A percentile compares a stretch with the other conserved stretches of the same genome.
phyloP scores from a whole-genome alignment of 192 early-diverging fungal species.

The Spinellus fusiger region DNA sequence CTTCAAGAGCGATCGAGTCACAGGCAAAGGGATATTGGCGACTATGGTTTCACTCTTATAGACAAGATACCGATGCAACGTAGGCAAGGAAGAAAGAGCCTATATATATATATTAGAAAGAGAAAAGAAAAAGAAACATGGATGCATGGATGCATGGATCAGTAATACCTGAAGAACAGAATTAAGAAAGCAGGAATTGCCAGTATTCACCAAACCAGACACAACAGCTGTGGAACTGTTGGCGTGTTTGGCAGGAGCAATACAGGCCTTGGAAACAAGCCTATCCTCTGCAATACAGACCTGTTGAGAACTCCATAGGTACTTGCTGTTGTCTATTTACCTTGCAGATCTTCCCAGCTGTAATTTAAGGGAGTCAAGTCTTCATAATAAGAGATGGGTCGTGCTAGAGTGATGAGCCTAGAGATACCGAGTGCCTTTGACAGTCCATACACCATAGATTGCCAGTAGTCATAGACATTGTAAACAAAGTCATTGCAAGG shows the following conservation, averaged over 20 bases:
- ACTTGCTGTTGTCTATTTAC: not conserved
- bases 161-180: conserved; percentile 72
- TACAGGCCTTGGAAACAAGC: not conserved
- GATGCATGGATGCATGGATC: not conserved
- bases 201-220: conserved; percentile 74
- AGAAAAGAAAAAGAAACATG: not conserved
- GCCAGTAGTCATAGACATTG: not conserved
- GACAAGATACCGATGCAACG: conserved; percentile 1
- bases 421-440: not conserved
- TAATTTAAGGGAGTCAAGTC: not conserved
- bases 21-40: not conserved
- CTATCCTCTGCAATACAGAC: not conserved
- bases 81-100: conserved; percentile 15
- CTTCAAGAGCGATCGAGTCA: conserved; percentile 13
- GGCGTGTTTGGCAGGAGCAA: not conserved
- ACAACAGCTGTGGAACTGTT: not conserved
- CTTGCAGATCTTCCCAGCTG: not conserved
- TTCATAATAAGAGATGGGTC: not conserved
- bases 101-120: not conserved
- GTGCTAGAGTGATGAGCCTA: not conserved
- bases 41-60: not conserved
- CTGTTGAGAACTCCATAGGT: not conserved
- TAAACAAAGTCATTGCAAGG: not conserved
- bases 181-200: conserved; percentile 93
- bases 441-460: not conserved